A percentile compares a stretch with the other conserved stretches of the same genome.
These are phyloP conservation scores for Fusarium udum DNA, from an alignment of 2,329 filamentous ascomycete species.

Conservation along the genomic window DNA sequence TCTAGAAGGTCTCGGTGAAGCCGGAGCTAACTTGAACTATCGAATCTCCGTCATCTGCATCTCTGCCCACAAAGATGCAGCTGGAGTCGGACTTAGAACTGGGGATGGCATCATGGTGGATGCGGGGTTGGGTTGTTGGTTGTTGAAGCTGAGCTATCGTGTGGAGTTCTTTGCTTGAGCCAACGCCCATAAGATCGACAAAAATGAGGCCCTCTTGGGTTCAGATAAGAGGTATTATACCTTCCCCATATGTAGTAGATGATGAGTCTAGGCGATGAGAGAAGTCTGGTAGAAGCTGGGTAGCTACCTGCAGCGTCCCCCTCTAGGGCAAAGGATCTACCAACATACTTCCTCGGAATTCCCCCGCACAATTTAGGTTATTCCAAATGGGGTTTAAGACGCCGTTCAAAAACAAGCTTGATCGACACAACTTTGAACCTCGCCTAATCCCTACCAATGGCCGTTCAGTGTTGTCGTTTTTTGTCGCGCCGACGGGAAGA, in stretches of 20 bases:
- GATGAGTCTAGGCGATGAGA: not conserved
- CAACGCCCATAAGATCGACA: not conserved
- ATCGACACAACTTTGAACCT: not conserved
- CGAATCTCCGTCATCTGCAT: not conserved
- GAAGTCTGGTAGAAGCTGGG: not conserved
- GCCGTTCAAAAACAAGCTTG: not conserved
- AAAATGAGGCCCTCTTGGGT: not conserved
- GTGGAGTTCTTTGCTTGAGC: too few species aligned
- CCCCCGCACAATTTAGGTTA: not conserved
- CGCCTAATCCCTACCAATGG: not conserved
- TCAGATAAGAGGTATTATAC: not conserved
- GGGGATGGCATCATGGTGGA: not conserved
- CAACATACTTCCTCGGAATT: not conserved
- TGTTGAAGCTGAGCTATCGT: not conserved
- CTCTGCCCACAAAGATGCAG: not conserved
- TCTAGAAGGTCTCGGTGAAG: not conserved
- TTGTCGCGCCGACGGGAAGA: not conserved
- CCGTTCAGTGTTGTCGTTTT: fast-evolving
- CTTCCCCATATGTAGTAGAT: not conserved
- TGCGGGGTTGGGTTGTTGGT: not conserved
- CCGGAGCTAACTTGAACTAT: not conserved
- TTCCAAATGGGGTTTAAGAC: not conserved
- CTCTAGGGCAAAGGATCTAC: not conserved
- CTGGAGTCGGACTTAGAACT: not conserved
- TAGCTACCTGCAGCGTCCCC: not conserved